These are phyloP conservation scores for Boletellus dicymbophilus DNA, from an alignment of 1,284 basidiomycete species.

Conservation along the genomic window DNA sequence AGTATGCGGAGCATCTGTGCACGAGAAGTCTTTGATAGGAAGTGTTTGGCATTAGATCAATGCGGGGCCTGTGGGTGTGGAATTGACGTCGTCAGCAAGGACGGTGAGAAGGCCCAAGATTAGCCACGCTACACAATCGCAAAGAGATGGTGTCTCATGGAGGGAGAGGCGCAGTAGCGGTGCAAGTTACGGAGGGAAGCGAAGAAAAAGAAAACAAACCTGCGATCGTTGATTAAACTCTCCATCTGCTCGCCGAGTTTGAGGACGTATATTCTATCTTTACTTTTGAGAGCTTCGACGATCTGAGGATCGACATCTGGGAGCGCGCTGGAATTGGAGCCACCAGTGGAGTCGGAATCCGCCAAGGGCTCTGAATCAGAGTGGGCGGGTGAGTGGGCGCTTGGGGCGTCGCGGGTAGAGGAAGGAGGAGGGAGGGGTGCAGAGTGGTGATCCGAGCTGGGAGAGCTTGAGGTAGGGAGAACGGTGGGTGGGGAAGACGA, in stretches of 20 bases:
- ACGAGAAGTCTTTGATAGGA: slow-evolving; percentile 82
- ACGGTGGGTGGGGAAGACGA: slow-evolving; percentile 9
- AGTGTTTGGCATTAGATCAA: slow-evolving; percentile 65
- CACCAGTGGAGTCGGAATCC: slow-evolving; percentile 27
- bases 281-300: slow-evolving; percentile 80
- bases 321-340: slow-evolving; percentile 16
- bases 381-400: slow-evolving; percentile 16
- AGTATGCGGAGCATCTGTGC: slow-evolving; percentile 79
- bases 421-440: slow-evolving; percentile 4
- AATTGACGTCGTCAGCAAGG: slow-evolving; percentile 17
- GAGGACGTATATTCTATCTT: slow-evolving; percentile 82
- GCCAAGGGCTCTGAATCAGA: slow-evolving; percentile 32
- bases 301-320: slow-evolving; percentile 66
- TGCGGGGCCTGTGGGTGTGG: slow-evolving; percentile 50
- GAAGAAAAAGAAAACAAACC: slow-evolving; percentile 48
- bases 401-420: slow-evolving; percentile 1
- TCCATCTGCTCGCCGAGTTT: slow-evolving; percentile 84
- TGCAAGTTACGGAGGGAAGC: background rate
- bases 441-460: background rate
- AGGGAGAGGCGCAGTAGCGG: slow-evolving; percentile 1
- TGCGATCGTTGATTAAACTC: slow-evolving; percentile 67
- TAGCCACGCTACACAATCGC: slow-evolving; percentile 1
- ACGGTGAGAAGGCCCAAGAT: slow-evolving; percentile 12
- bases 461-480: slow-evolving; percentile 8
- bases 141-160: slow-evolving; percentile 1